These are phyloP conservation scores for Phytophthora pinifolia DNA, from an alignment of 352 stramenopile genomes.

Conservation along the genomic window DNA sequence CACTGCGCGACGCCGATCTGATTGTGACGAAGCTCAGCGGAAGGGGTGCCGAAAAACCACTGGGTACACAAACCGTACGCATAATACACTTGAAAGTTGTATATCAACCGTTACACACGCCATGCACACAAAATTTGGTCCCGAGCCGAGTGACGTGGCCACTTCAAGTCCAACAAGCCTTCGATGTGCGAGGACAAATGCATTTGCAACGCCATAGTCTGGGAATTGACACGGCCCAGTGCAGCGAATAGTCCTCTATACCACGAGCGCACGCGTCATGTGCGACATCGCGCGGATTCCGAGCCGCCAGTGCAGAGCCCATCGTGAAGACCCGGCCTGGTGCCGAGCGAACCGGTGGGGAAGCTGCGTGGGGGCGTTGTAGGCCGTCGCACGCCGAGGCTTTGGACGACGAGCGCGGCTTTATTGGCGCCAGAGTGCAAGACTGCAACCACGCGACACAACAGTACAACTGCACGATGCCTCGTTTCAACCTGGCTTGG, in stretches of 20 bases:
- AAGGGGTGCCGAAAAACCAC: conserved; percentile 18
- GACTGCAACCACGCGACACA: conserved; percentile 15
- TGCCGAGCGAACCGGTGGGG: conserved; percentile 4
- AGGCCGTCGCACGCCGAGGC: conserved; percentile 10
- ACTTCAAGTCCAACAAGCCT: conserved; percentile 15
- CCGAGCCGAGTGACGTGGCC: conserved; percentile 24
- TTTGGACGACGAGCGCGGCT: conserved; percentile 5
- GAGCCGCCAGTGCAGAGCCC: conserved; percentile 7
- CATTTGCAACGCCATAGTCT: no score
- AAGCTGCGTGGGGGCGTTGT: conserved; percentile 1
- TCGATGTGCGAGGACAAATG: no score
- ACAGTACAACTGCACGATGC: conserved; percentile 8
- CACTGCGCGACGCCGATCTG: conserved; percentile 14
- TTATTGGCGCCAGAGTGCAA: neutral
- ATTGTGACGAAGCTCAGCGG: conserved; percentile 25
- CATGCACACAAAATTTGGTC: conserved; percentile 1
- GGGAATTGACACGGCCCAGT: no score
- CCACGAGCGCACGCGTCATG: conserved; percentile 5
- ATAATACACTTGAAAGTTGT: conserved; percentile 21
- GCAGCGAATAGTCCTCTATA: conserved; percentile 1
- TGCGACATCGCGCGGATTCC: conserved; percentile 9
- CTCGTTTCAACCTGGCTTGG: conserved; percentile 3
- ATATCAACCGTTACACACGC: conserved; percentile 23
- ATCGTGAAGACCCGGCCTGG: conserved; percentile 9
- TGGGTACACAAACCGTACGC: conserved; percentile 21